Base-by-base conservation (phyloP, 2,329 filamentous ascomycete genomes). In the Colletotrichum orbiculare region DNA sequence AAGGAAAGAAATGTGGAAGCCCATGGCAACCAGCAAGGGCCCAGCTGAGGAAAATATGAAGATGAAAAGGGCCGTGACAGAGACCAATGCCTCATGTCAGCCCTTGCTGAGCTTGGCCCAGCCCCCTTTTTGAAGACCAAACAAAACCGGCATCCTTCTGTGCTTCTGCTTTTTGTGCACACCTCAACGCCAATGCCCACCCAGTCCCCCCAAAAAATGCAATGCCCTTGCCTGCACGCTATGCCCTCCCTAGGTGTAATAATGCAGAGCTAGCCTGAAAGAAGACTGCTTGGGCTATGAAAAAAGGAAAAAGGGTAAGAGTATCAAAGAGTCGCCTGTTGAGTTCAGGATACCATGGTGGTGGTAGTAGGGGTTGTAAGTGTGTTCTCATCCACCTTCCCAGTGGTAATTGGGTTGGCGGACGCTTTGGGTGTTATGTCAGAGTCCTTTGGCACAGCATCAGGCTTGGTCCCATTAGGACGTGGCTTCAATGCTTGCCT, bases 401-500 rank as follows among this genome's bases (percentile, higher is more conserved):
- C 35, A 25, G 43, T 35, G 13, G 55, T 38, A 8, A 56, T 50
- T 2, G 66, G 57, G 43, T 67, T 68, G 50, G 55, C 56, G 15
- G 64, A 60, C n/a, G 64, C 60, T 25, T 63, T 59, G 37, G 67
- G 64, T 17, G 64, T 68, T 13, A 67, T 39, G 15, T 68, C 62
- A 47, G 62, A 63, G 41, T 62, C 58, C 33, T 56, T 65, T 2
- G 17, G 13, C 12, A 15, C 42, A 15, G 37, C 46, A 6, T 48
- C 25, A 39, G 67, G 55, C 49, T 48, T 67, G 43, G 55, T 65
- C 53, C 66, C 66, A 25, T 60, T 67, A 15, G 64, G 64, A 41
- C 56, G 65, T 53, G 42, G 75, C 13, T 73, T 74, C 52, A 71
- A 66, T 52, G 72, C 69, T 25, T 72, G 71, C 47, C 70, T 74